phyloP scores from a whole-genome alignment of 2,329 filamentous ascomycete species.

The Madurella mycetomatis region DNA sequence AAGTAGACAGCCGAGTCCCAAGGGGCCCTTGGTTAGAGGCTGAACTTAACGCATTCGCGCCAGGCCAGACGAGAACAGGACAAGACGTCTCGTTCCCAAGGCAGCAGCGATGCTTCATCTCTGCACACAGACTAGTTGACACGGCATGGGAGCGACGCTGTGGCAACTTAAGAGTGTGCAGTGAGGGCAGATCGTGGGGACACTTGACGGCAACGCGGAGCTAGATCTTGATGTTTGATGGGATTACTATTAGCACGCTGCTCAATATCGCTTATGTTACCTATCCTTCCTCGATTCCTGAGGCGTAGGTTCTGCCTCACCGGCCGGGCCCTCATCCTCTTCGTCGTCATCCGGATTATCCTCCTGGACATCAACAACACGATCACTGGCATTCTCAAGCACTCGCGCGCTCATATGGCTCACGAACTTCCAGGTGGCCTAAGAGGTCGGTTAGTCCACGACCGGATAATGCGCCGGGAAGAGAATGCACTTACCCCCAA shows the following conservation, averaged over 20 bases:
- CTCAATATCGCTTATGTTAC: constrained; percentile 9
- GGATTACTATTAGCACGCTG: constrained; percentile 10
- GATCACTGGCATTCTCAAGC: constrained; percentile 73
- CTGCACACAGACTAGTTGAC: constrained; percentile 97
- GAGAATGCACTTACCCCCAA: constrained; percentile 58
- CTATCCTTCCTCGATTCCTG: constrained; percentile 26
- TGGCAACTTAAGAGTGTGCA: constrained; percentile 99
- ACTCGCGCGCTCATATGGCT: constrained; percentile 65
- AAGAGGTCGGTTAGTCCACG: constrained; percentile 20
- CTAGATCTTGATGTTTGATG: neutral
- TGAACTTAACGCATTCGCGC: constrained; percentile 33
- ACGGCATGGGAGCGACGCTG: constrained; percentile 71
- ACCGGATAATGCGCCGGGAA: neutral
- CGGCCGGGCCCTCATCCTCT: constrained; percentile 39
- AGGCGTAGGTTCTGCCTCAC: constrained; percentile 30
- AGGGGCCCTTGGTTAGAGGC: constrained; percentile 20
- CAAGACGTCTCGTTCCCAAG: constrained; percentile 51
- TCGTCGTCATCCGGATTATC: constrained; percentile 55
- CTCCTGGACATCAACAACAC: constrained; percentile 74
- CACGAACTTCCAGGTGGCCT: constrained; percentile 80
- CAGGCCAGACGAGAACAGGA: constrained; percentile 28
- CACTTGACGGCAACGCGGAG: neutral
- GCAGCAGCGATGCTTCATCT: constrained; percentile 56
- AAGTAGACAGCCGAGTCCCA: constrained; percentile 24
- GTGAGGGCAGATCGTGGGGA: constrained; percentile 11